A percentile compares a stretch with the other conserved stretches of the same genome.
phyloP scores from a whole-genome alignment of 768 basidiomycete species.

The Antrodiella citrinella region DNA sequence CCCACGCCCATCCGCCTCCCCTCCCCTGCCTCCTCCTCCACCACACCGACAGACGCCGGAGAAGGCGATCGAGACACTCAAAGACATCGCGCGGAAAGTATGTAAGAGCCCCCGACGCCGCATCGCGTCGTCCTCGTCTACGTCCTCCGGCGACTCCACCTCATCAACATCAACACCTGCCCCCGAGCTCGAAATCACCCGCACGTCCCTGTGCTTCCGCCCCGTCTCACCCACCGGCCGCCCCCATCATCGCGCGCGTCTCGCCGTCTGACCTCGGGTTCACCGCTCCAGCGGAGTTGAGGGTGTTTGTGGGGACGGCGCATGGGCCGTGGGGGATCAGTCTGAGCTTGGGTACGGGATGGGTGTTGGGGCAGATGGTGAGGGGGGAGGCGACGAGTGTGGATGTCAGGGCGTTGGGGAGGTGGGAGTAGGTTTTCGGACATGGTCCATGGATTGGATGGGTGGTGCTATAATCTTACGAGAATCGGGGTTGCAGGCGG shows the following conservation, averaged over 20 bases:
- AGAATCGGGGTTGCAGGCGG: too few relatives aligned
- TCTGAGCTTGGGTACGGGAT: slow-evolving; percentile 24
- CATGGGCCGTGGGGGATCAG: slow-evolving; percentile 34
- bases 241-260: slow-evolving; percentile 25
- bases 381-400: slow-evolving; percentile 20
- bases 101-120: slow-evolving; percentile 3
- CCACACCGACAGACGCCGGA: too few relatives aligned
- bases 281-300: slow-evolving; percentile 6
- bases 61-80: slow-evolving; percentile 8
- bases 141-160: not conserved
- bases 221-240: slow-evolving; percentile 24
- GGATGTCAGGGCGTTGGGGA: slow-evolving; percentile 18
- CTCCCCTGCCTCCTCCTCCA: too few relatives aligned
- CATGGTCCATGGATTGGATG: too few relatives aligned
- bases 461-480: too few relatives aligned
- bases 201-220: slow-evolving; percentile 27
- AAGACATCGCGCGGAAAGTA: slow-evolving; percentile 9
- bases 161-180: not conserved
- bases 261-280: slow-evolving; percentile 19
- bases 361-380: slow-evolving; percentile 23
- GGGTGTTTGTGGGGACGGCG: slow-evolving; percentile 25
- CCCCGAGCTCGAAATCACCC: slow-evolving; percentile 15
- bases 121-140: not conserved
- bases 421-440: too few relatives aligned
- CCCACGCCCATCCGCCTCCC: not conserved